phyloP scores from a whole-genome alignment of 2,329 filamentous ascomycete species.

The Fusarium abutilonis region DNA sequence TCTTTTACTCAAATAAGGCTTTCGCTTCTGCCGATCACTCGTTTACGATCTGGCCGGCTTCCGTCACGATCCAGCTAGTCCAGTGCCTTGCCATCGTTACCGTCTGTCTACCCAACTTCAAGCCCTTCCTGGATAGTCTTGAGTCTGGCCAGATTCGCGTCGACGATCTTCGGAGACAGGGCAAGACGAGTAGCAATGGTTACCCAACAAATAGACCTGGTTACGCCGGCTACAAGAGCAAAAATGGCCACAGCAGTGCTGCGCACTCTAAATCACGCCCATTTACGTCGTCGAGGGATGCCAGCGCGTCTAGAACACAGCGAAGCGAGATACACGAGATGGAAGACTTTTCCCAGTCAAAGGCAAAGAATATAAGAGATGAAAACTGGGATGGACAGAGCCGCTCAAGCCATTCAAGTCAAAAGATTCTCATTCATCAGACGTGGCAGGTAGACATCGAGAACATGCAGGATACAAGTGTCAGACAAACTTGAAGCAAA shows the following conservation, averaged over 20 bases:
- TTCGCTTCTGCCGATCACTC: conserved; percentile 37
- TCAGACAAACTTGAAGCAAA: conserved; percentile 3
- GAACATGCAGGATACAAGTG: conserved; percentile 18
- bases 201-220: conserved; percentile 35
- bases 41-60: conserved; percentile 42
- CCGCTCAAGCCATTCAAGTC: conserved; percentile 43
- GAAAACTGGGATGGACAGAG: conserved; percentile 33
- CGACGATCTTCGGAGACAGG: conserved; percentile 44
- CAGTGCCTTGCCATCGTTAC: conserved; percentile 45
- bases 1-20: conserved; percentile 41
- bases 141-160: conserved; percentile 46
- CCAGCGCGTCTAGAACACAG: conserved; percentile 12
- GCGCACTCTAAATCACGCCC: conserved; percentile 25
- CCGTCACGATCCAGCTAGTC: conserved; percentile 42
- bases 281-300: conserved; percentile 3
- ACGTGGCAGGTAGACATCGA: conserved; percentile 46
- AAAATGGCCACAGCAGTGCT: conserved; percentile 30
- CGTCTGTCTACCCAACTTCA: conserved; percentile 45
- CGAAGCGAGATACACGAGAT: conserved; percentile 31
- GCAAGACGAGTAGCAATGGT: conserved; percentile 41
- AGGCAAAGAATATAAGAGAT: neutral
- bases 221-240: conserved; percentile 41
- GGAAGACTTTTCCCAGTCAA: conserved; percentile 19
- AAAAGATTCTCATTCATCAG: conserved; percentile 46
- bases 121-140: conserved; percentile 46